A percentile compares a stretch with the other conserved stretches of the same genome.
Evolutionary conservation across 208 protist species (phyloP).

Genomic region (Porcisia deanei): DNA sequence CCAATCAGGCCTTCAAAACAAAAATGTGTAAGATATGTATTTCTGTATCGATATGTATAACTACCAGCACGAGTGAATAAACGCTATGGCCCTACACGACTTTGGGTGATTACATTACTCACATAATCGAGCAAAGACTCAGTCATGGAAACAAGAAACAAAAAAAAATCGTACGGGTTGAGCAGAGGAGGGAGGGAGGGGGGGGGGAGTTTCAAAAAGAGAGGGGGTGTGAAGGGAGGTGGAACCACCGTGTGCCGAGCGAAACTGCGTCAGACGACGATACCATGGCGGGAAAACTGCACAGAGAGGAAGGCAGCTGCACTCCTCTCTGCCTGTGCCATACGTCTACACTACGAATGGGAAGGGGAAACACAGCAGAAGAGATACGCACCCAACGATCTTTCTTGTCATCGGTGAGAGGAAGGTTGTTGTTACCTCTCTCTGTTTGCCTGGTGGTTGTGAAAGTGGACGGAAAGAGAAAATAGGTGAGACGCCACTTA

Average conservation of each 20-base stretch:
- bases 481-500: background rate
- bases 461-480: background rate
- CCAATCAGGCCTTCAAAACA: background rate
- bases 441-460: background rate
- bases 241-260: background rate
- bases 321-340: background rate
- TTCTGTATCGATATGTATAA: too few relatives aligned
- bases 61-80: too few relatives aligned
- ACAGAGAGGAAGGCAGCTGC: background rate
- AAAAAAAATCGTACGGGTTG: background rate
- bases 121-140: background rate
- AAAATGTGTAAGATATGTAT: too few relatives aligned
- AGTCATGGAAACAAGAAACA: background rate
- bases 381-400: background rate
- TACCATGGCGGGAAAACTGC: background rate
- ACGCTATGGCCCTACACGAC: background rate
- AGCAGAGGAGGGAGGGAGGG: too few relatives aligned
- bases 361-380: background rate
- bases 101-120: background rate
- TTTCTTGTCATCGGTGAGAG: background rate
- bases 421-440: background rate
- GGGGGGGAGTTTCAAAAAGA: background rate
- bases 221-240: background rate
- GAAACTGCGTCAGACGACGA: background rate
- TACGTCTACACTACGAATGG: background rate